Base-by-base conservation (phyloP, 2,329 filamentous ascomycete species). In the Macroventuria anomochaeta region DNA sequence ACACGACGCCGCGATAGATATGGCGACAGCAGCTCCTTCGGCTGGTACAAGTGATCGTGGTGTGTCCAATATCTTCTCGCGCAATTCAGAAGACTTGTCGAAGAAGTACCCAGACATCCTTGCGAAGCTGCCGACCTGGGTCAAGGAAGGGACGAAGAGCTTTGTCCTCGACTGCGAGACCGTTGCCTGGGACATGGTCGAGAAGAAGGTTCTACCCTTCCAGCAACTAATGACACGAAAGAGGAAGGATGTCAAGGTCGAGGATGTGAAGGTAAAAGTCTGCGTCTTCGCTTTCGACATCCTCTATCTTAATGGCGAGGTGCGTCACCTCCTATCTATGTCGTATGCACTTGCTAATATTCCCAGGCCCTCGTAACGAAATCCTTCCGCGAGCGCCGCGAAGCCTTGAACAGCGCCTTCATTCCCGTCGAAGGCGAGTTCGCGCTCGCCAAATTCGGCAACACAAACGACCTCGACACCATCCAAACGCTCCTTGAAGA, bases 131-230 rank as follows among this genome's bases (percentile, higher is more conserved):
- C 83, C 90, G 31, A 87, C 84, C 0, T 99, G 95, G 95, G 87
- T 99, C 64, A 96, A 96, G 72, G 79, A 87, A 2, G 91, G 88
- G 25, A 96, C 95, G 10, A 91, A 90, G 76, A 96, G 92, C 71
- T 99, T 99, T 69, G 95, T 99, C 12, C 80, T 99, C n/a, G 95
- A 99, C 73, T 99, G 95, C 72, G 95, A 99, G 79, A 96, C 93
- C 0, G 95, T 97, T 11, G 95, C 90, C 0, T 97, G 95, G 93
- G 95, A 99, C 74, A 83, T 91, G n/a, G 82, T 83, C 1, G 91
- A 95, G 79, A 97, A 96, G 82, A 96, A 96, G 75, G 91, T 99
- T 12, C 76, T 99, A 32, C 95, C 95, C 0, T 99, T 99, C 80
- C 95, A 99, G 75, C 92, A 96, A 72, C 83, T 99, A 37, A 97